phyloP scores from a whole-genome alignment of 768 basidiomycete species.

The Pulveroboletus sp. region DNA sequence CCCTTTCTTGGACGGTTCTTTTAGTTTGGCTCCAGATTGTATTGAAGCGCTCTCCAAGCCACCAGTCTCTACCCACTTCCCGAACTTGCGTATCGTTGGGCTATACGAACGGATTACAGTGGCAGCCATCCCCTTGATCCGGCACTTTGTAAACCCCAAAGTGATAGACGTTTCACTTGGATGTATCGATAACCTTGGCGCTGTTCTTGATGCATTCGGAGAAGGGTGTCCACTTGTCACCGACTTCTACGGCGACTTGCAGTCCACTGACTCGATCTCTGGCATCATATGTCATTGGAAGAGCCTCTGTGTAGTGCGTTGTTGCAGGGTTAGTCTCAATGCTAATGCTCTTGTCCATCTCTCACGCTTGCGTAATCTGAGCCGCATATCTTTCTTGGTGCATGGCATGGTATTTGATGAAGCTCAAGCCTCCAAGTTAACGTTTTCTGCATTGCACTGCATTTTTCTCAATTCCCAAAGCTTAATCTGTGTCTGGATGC shows the following conservation, averaged over 20 bases:
- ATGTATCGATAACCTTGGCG: neutral
- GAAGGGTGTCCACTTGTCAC: constrained; percentile 1
- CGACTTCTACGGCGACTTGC: too few relatives aligned
- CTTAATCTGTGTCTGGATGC: neutral
- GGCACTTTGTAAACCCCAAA: constrained; percentile 2
- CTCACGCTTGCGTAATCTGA: neutral
- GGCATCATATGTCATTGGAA: constrained; percentile 6
- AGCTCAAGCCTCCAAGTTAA: neutral
- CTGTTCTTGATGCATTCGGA: neutral
- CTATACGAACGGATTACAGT: neutral
- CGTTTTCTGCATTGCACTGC: constrained; percentile 2
- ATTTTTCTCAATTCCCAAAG: neutral
- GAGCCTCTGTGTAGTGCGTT: constrained; percentile 1
- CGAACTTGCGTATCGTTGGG: constrained; percentile 6
- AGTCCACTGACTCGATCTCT: too few relatives aligned
- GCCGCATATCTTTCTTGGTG: neutral
- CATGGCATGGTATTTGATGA: neutral
- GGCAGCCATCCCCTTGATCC: constrained; percentile 3
- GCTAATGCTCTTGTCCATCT: constrained; percentile 1
- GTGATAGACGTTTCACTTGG: neutral
- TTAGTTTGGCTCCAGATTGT: neutral
- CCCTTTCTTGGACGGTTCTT: neutral
- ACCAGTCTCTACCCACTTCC: constrained; percentile 1
- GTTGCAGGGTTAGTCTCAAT: neutral
- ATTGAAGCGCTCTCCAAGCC: constrained; percentile 3